Conservation (phyloP, 495 filamentous ascomycete genomes). For the Neurospora sp. region DNA sequence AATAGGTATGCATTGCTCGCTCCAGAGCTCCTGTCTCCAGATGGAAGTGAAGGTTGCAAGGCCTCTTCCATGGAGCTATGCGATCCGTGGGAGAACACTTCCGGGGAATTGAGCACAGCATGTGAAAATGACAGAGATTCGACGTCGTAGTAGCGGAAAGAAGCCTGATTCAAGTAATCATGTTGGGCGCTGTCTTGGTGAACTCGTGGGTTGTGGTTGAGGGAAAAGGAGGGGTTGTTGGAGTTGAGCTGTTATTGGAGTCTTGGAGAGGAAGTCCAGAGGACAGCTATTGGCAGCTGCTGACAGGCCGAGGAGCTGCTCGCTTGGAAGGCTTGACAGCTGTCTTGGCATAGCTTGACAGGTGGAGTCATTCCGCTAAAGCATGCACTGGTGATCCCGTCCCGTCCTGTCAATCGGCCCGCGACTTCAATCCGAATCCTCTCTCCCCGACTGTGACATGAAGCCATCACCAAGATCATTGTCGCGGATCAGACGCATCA, state of each 20-base stretch:
- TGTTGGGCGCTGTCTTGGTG: not conserved
- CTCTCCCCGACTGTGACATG: not conserved
- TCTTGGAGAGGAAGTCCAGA: not conserved
- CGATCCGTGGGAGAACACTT: not conserved
- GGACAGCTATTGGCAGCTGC: not conserved
- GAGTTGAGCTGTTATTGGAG: not conserved
- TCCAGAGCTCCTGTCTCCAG: not conserved
- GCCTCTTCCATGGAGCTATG: not conserved
- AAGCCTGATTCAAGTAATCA: not conserved
- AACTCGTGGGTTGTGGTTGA: not conserved
- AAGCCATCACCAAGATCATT: not conserved
- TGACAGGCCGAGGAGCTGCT: not conserved
- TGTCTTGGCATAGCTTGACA: not conserved
- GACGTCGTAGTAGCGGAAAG: not conserved
- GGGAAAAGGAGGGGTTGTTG: not conserved
- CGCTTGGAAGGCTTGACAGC: not conserved
- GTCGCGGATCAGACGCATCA: not conserved
- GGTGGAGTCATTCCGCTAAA: not conserved
- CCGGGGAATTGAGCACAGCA: not conserved
- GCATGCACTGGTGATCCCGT: not conserved
- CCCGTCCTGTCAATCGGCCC: not conserved
- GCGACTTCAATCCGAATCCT: not conserved
- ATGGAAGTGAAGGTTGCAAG: not conserved
- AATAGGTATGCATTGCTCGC: not conserved
- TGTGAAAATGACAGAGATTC: not conserved